Percentiles rank a stretch among this genome's conserved stretches.
These are phyloP conservation scores for Aspergillus fumigatiaffinis DNA, from an alignment of 2,329 filamentous ascomycete species.

Conservation along the genomic window DNA sequence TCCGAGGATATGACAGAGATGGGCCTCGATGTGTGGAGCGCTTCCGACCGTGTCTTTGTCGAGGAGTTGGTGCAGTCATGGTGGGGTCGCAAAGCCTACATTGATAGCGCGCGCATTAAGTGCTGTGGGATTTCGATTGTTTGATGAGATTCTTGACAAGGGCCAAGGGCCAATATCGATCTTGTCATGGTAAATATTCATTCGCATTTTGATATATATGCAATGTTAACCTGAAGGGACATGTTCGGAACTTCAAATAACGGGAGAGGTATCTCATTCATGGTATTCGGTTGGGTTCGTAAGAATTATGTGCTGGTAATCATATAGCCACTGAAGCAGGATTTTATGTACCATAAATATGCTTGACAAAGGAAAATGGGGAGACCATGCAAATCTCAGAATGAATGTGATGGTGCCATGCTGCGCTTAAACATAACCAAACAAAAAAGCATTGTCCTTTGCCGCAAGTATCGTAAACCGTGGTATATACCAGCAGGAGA, in stretches of 20 bases:
- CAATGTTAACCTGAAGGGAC: background rate
- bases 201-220: background rate
- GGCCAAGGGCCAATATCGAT: background rate
- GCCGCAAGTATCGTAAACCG: background rate
- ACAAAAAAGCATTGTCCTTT: background rate
- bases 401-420: background rate
- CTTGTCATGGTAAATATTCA: background rate
- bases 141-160: slow-evolving; percentile 15
- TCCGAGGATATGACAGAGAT: slow-evolving; percentile 45
- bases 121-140: slow-evolving; percentile 48
- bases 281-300: background rate
- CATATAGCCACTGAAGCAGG: background rate
- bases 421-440: slow-evolving; percentile 4
- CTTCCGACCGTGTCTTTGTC: slow-evolving; percentile 43
- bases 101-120: slow-evolving; percentile 42
- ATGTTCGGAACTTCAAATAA: background rate
- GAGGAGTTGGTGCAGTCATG: slow-evolving; percentile 44
- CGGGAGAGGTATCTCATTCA: background rate
- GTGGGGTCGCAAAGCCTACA: slow-evolving; percentile 43
- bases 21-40: slow-evolving; percentile 49
- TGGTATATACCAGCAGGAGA: background rate
- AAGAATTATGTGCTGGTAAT: background rate
- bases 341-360: background rate
- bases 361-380: slow-evolving; percentile 9
- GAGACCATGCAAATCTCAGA: background rate